phyloP scores from a whole-genome alignment of 1,284 basidiomycete species.

The Microbotryum violaceum region DNA sequence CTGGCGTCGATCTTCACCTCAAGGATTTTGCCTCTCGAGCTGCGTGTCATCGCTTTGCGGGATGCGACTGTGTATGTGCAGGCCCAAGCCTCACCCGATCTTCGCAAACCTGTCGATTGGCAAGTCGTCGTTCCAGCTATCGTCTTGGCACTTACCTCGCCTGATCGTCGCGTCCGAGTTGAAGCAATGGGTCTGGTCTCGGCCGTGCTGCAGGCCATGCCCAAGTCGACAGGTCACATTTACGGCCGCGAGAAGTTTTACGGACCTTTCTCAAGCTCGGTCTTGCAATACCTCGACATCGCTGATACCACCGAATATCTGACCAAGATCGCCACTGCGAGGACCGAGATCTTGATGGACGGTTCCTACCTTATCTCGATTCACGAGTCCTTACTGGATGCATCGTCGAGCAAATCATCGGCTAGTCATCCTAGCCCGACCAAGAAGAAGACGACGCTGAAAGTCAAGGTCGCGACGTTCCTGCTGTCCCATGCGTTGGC shows the following conservation, averaged over 20 bases:
- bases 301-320: conserved; percentile 64
- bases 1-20: conserved; percentile 61
- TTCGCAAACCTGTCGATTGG: conserved; percentile 52
- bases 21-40: conserved; percentile 37
- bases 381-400: conserved; percentile 55
- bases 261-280: conserved; percentile 56
- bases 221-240: conserved; percentile 50
- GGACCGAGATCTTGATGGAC: conserved; percentile 64
- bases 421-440: conserved; percentile 17
- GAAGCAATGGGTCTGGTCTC: conserved; percentile 60
- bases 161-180: conserved; percentile 51
- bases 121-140: conserved; percentile 76
- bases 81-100: conserved; percentile 46
- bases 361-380: conserved; percentile 54
- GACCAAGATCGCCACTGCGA: conserved; percentile 49
- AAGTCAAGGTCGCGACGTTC: conserved; percentile 71
- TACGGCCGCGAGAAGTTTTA: conserved; percentile 81
- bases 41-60: conserved; percentile 66
- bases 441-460: conserved; percentile 54
- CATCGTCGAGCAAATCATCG: conserved; percentile 47
- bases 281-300: conserved; percentile 56
- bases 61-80: conserved; percentile 57
- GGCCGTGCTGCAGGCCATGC: conserved; percentile 42
- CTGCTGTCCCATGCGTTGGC: conserved; percentile 71
- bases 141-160: conserved; percentile 57